These are phyloP conservation scores for Mycosphaerella arachidis DNA, from an alignment of 2,329 filamentous ascomycete genomes.

Conservation along the genomic window DNA sequence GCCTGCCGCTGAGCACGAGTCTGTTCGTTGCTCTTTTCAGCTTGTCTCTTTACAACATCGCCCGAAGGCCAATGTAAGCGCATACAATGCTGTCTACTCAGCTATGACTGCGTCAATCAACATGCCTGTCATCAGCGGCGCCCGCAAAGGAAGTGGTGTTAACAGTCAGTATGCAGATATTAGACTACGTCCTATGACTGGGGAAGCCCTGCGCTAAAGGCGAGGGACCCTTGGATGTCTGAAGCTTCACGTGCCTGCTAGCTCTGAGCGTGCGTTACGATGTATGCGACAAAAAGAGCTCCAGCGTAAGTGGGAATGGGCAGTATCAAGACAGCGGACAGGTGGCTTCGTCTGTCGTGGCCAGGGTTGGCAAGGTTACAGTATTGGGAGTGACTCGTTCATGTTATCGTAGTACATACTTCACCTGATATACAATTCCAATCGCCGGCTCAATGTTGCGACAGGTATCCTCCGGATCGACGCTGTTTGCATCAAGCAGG, in stretches of 20 bases:
- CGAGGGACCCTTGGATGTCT: not conserved
- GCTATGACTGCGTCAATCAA: no score
- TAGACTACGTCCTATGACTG: not conserved
- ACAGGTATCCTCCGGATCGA: not conserved
- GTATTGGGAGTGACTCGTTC: no score
- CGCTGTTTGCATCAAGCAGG: not conserved
- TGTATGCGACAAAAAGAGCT: not conserved
- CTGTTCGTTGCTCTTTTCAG: not conserved
- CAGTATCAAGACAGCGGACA: no score
- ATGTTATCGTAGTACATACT: no score
- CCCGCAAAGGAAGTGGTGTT: no score
- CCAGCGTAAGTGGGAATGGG: not conserved
- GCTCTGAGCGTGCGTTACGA: not conserved
- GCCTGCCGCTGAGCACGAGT: not conserved
- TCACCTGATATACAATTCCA: not conserved
- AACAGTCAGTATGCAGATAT: no score
- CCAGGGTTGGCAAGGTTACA: not conserved
- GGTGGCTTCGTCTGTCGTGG: no score
- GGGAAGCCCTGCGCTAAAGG: not conserved
- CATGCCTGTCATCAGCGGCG: no score
- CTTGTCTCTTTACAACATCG: not conserved
- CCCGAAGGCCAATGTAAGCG: no score
- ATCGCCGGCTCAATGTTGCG: not conserved
- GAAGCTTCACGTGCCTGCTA: not conserved
- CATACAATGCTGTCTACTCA: no score